Percentiles rank a stretch among this genome's conserved stretches.
These are phyloP conservation scores for Daldinia vernicosa DNA, from an alignment of 495 filamentous ascomycete genomes.

Conservation along the genomic window DNA sequence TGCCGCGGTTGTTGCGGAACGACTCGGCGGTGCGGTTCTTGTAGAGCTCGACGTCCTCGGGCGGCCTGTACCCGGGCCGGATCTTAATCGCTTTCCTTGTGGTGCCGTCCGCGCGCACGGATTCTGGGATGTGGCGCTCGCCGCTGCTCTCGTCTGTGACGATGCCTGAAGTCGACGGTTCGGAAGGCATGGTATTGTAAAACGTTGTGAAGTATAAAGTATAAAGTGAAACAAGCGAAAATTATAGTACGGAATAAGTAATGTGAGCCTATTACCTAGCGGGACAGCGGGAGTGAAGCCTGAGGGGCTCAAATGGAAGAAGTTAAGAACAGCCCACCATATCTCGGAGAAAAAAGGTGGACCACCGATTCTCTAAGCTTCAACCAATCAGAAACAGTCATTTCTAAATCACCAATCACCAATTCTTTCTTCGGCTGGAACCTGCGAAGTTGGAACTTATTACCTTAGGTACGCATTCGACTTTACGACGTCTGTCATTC, in stretches of 20 bases:
- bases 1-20: conserved; percentile 83
- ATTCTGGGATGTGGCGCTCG: conserved; percentile 88
- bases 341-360: conserved; percentile 17
- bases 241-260: neutral
- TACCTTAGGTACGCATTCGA: conserved; percentile 9
- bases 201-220: neutral
- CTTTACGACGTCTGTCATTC: conserved; percentile 18
- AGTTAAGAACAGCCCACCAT: conserved; percentile 29
- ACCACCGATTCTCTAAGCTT: conserved; percentile 44
- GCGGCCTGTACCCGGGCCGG: conserved; percentile 89
- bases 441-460: conserved; percentile 28
- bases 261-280: neutral
- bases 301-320: neutral
- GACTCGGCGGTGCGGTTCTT: conserved; percentile 89
- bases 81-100: conserved; percentile 91
- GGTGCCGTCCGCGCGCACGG: conserved; percentile 84
- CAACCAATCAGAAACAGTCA: conserved; percentile 49
- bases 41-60: conserved; percentile 96
- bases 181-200: conserved; percentile 53
- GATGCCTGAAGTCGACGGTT: conserved; percentile 74
- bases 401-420: conserved; percentile 41
- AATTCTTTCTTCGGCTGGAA: conserved; percentile 30
- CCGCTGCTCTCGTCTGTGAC: conserved; percentile 74
- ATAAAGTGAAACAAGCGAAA: neutral
- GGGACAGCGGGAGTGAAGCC: neutral